Evolutionary conservation across 306 rosid species (phyloP).

Genomic region (Acacia acuminata): DNA sequence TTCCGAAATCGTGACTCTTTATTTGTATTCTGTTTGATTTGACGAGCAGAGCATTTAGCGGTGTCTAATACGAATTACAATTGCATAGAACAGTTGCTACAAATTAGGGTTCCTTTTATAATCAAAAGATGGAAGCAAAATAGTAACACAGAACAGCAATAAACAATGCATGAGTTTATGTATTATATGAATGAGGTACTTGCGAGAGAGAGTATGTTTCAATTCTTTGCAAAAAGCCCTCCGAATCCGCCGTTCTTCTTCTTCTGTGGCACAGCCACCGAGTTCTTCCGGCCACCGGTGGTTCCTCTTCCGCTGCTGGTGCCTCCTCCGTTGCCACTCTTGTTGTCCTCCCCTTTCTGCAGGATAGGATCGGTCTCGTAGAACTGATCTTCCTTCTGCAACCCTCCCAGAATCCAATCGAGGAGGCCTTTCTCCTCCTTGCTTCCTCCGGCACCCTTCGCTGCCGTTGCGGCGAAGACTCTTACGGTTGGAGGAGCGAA

Average conservation of each 20-base stretch:
- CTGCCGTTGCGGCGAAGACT: not conserved
- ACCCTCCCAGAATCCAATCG: not conserved
- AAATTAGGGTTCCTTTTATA: conserved; percentile 28
- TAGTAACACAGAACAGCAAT: conserved; percentile 14
- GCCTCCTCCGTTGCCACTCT: not conserved
- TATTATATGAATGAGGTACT: not conserved
- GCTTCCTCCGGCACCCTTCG: not conserved
- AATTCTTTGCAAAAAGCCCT: conserved; percentile 75
- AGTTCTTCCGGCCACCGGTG: conserved; percentile 37
- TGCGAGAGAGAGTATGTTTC: conserved; percentile 15
- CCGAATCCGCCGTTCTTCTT: conserved; percentile 84
- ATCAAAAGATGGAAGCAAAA: conserved; percentile 32
- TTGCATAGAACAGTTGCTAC: conserved; percentile 20
- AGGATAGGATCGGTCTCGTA: conserved; percentile 2
- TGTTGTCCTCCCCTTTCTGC: not conserved
- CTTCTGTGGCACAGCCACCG: conserved; percentile 68
- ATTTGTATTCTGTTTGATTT: not conserved
- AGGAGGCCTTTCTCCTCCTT: conserved; percentile 4
- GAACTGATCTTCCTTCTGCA: conserved; percentile 1
- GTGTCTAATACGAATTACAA: not conserved
- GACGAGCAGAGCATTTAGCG: not conserved
- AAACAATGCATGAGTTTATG: conserved; percentile 3
- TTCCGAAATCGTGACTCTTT: not conserved
- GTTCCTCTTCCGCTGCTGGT: not conserved
- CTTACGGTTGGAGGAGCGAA: not conserved